phyloP scores from a whole-genome alignment of 192 early-diverging fungal species.

The Backusella westeae region DNA sequence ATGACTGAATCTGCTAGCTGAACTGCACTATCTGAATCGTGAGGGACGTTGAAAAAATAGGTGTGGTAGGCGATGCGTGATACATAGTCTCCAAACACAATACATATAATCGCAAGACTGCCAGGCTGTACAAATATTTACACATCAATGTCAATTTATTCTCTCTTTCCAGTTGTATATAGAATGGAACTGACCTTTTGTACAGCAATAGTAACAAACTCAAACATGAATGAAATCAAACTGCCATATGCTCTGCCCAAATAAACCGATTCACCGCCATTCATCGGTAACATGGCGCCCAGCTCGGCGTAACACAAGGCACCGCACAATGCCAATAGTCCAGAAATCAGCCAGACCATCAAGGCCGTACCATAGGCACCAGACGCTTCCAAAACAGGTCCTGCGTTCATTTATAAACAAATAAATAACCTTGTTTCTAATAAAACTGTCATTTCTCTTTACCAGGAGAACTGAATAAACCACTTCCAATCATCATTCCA shows the following conservation, averaged over 20 bases:
- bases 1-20: conserved; percentile 37
- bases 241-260: conserved; percentile 74
- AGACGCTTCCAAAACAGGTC: conserved; percentile 59
- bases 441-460: background rate
- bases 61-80: conserved; percentile 64
- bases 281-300: conserved; percentile 79
- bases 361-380: conserved; percentile 70
- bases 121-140: conserved; percentile 43
- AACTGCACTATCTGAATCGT: conserved; percentile 35
- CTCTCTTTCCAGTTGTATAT: background rate
- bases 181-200: conserved; percentile 51
- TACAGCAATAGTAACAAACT: conserved; percentile 58
- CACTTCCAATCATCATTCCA: conserved; percentile 77
- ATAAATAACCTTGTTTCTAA: background rate
- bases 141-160: background rate
- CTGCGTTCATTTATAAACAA: background rate
- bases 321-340: conserved; percentile 76
- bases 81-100: conserved; percentile 77
- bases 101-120: conserved; percentile 72
- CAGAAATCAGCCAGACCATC: conserved; percentile 74
- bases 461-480: conserved; percentile 79
- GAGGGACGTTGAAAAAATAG: conserved; percentile 40
- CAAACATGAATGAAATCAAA: conserved; percentile 71
- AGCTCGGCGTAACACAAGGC: conserved; percentile 89
- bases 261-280: conserved; percentile 90